Percentiles rank a stretch among this genome's conserved stretches.
These are phyloP conservation scores for Nidula microcarpa DNA, from an alignment of 768 basidiomycete genomes.

Conservation along the genomic window DNA sequence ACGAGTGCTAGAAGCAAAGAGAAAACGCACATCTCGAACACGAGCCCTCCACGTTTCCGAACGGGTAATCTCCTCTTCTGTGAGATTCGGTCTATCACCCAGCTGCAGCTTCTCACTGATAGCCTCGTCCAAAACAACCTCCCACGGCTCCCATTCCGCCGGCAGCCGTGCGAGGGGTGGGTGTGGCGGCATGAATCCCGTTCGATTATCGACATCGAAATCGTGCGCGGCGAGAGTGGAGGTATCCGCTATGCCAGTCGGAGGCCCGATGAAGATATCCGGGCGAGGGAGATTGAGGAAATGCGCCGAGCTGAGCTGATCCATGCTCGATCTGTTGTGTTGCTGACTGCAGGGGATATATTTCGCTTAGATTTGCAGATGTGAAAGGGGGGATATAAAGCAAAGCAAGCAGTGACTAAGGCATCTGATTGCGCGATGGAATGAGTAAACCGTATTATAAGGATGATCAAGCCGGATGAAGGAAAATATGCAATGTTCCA, in stretches of 20 bases:
- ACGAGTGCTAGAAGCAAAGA: neutral
- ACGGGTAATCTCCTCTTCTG: conserved; percentile 24
- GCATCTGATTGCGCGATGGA: too few species aligned
- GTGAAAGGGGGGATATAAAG: neutral
- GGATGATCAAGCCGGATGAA: too few species aligned
- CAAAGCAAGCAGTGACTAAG: too few species aligned
- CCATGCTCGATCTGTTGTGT: neutral
- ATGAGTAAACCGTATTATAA: too few species aligned
- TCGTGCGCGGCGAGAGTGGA: conserved; percentile 74
- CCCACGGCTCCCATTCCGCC: conserved; percentile 60
- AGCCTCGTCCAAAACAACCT: conserved; percentile 39
- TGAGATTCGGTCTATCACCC: conserved; percentile 43
- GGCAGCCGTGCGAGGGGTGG: conserved; percentile 64
- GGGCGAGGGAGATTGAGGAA: conserved; percentile 30
- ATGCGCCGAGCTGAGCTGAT: conserved; percentile 12
- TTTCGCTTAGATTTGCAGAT: neutral
- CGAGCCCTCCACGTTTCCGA: conserved; percentile 45
- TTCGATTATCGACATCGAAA: conserved; percentile 90
- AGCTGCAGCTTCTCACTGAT: conserved; percentile 41
- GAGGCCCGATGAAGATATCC: conserved; percentile 17
- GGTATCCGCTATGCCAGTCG: conserved; percentile 23
- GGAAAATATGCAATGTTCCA: too few species aligned
- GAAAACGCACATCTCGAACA: conserved; percentile 37
- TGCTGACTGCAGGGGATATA: neutral
- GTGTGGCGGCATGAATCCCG: conserved; percentile 86